A percentile compares a stretch with the other conserved stretches of the same genome.
These are phyloP conservation scores for Stephania japonica DNA, from an alignment of 164 flowering plant genomes.

Conservation along the genomic window DNA sequence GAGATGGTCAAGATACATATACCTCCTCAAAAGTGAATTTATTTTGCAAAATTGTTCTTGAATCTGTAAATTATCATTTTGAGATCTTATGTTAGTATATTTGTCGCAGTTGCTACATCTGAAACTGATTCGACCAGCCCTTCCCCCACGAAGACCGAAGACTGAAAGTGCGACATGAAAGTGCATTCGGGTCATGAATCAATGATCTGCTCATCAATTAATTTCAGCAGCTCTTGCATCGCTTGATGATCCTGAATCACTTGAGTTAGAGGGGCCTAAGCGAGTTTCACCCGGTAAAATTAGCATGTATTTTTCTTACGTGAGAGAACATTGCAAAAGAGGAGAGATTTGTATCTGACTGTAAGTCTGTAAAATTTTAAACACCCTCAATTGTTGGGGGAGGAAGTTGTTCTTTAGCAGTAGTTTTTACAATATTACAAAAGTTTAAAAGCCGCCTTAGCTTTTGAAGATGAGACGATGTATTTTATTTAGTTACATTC, in stretches of 20 bases:
- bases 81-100: background rate
- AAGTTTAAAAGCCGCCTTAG: background rate
- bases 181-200: background rate
- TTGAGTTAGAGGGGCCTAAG: background rate
- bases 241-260: background rate
- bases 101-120: slow-evolving; percentile 18
- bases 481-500: background rate
- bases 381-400: background rate
- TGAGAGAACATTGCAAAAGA: background rate
- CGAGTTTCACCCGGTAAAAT: background rate
- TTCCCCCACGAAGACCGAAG: slow-evolving; percentile 25
- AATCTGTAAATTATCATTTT: too few species aligned
- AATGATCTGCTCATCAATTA: background rate
- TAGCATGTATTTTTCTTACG: background rate
- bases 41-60: too few species aligned
- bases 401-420: background rate
- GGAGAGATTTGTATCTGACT: background rate
- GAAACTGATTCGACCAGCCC: slow-evolving; percentile 25
- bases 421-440: background rate
- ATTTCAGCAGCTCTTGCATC: background rate
- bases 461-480: background rate
- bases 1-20: too few species aligned
- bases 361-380: background rate
- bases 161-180: slow-evolving; percentile 27
- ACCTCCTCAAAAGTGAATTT: too few species aligned